Evolutionary conservation across 495 filamentous ascomycete species (phyloP), one percentile per base, ranked within the genome.

Genomic region (Penicillium coffeae): DNA sequence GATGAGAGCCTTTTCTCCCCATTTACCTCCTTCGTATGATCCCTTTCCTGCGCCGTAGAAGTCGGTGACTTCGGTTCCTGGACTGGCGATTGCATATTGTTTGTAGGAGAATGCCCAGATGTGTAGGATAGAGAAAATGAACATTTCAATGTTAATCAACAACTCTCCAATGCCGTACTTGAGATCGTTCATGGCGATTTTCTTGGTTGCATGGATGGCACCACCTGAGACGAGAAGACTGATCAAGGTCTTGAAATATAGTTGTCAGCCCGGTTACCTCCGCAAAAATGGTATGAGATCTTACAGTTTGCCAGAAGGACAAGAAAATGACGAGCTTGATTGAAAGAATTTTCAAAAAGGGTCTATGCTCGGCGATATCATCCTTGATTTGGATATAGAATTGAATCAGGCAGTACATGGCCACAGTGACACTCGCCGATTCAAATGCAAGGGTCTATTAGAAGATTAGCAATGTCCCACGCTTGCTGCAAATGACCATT

Each of bases 301-400:
- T 60, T 62, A 79, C 77, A 35, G 78, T 80, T 61, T 96, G 91
- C 90, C 90, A 96, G 68, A 95, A 96, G 4, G 87, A 93, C 46
- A 96, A 76, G 75, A 95, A 96, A 64, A 96, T 93, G 54, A 95
- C 91, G 32, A 95, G 78, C 59, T 95, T 95, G 62, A 96, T 95
- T 48, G 89, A 87, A 3, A 89, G 52, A 8, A 96, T 79, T 60
- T 96, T 96, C 45, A 95, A 67, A 49, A 94, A 88, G 2, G 90
- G 88, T 14, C 68, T 70, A 52, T 95, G 77, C 22, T 83, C 72
- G n/a, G 76, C 75, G 18, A 96, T 74, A 44, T 87, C 79, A 8
- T 71, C 64, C 47, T 78, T 82, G 34, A 92, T 68, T 57, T 94
- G 88, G 38, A 86, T 55, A 59, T 95, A 96, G 66, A 94, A 95